Evolutionary conservation across 208 protist species (phyloP).

Genomic region (Acanthamoeba culbertsoni): DNA sequence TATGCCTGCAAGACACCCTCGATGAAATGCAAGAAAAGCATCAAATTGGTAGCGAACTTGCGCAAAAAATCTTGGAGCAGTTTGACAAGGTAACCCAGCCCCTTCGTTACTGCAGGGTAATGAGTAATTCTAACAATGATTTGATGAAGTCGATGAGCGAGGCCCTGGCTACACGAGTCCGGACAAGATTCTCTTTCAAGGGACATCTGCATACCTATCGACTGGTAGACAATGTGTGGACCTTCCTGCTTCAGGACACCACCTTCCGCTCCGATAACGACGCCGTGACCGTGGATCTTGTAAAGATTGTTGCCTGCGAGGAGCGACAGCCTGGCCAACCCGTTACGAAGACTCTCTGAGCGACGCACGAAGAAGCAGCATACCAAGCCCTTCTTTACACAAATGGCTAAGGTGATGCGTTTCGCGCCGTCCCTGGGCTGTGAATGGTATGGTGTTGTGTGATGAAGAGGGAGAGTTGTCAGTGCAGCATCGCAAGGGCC

Average conservation of each 20-base stretch:
- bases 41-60: not conserved
- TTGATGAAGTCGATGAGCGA: constrained; percentile 48
- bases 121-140: not conserved
- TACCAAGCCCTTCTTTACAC: too few relatives aligned
- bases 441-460: too few relatives aligned
- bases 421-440: too few relatives aligned
- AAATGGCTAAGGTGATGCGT: too few relatives aligned
- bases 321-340: not conserved
- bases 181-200: constrained; percentile 33
- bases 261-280: constrained; percentile 52
- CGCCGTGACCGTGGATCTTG: not conserved
- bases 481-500: too few relatives aligned
- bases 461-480: too few relatives aligned
- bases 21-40: not conserved
- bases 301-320: constrained; percentile 59
- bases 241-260: constrained; percentile 49
- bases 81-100: constrained; percentile 22
- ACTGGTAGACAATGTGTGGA: constrained; percentile 60
- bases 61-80: constrained; percentile 32
- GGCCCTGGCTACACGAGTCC: constrained; percentile 3
- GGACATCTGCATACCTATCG: constrained; percentile 53
- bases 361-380: too few relatives aligned
- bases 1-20: constrained; percentile 30
- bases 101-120: not conserved
- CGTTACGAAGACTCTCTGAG: not conserved